Base-by-base conservation (phyloP, 805 yeast genomes). In the Saccharomycopsis synnaedendra region DNA sequence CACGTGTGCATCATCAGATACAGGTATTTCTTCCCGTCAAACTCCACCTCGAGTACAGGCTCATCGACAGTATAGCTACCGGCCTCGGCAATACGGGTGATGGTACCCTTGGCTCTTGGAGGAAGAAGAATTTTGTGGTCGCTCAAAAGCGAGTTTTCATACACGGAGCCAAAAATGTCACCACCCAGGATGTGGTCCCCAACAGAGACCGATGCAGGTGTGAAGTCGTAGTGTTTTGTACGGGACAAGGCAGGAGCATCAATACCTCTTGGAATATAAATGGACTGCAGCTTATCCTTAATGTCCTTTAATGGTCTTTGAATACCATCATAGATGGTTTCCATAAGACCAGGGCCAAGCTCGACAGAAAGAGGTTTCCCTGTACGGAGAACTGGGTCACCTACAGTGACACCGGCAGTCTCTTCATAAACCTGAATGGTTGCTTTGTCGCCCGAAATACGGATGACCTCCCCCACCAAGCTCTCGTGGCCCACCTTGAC, bases 161-260 rank as follows among this genome's bases (percentile, higher is more conserved):
- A 90, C 52, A 88, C 84, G 45, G 86, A 75, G 62, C 97, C 99
- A 62, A 85, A 86, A 59, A 90, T 87, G 65, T 93, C 55, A 71
- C 99, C 99, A 57, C 98, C 98, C 44, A 96, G 78, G 59, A 93
- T 86, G 66, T 93, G 98, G 67, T 93, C 98, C 60, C 98, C 99
- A 49, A 86, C 93, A 65, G 79, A 82, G 63, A 84, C 69, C 31
- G 65, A 56, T 31, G 77, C 83, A 19, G 97, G 98, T 51, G 74
- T 80, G 71, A 87, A 93, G 58, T 87, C 95, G 70, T 88, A 93
- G 62, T 81, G 74, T 50, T 74, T 75, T 6, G 76, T 71, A 72
- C 98, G 86, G 55, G 81, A 75, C 61, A 93, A 74, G n/a, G 97
- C 87, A 34, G 97, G 97, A 37, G 94, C 90, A 65, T 88, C 94